Base-by-base conservation (phyloP, 2,329 filamentous ascomycete species). In the Furcasterigmium furcatum region DNA sequence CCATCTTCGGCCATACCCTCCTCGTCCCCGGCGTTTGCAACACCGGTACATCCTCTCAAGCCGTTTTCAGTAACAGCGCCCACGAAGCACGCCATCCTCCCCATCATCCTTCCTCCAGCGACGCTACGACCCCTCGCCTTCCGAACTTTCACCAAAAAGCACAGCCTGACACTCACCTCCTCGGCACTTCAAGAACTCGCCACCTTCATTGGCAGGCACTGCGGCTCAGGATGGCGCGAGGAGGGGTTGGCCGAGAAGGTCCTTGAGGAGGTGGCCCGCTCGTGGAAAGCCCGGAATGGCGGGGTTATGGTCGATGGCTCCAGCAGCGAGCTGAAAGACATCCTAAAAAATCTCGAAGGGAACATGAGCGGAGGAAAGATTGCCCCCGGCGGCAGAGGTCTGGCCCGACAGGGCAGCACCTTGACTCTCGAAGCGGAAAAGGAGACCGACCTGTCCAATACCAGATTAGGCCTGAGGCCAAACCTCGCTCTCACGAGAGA, bases 111-210 rank as follows among this genome's bases (percentile, higher is more conserved):
- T 5, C 91, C 92, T 4, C 88, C 91, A 1, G 82, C 90, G 9
- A 95, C 88, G 1, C 72, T 99, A 34, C 80, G 95, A 51, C 92
- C 94, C 3, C 76, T 97, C 18, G 95, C 94, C 9, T 97, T 99
- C 61, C 84, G 94, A 39, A 95, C 89, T 0, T 95, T 99, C 55
- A 99, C 94, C 2, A 96, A 96, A 67, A 99, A 97, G 61, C 90
- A 99, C 68, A 95, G 92, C 56, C 74, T 99, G 46, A 97, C 91
- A 0, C 80, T 99, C 44, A 91, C 88, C 8, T 94, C 92, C 0
- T 83, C 91, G 1, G 90, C 94, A 0, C 73, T 99, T 5, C 85
- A 92, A 63, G 82, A 88, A 39, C 76, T 99, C 25, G 91, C 94
- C 18, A 78, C 81, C 1, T 99, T 99, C 64, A 87, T 99, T 44